Evolutionary conservation across 352 stramenopile genomes (phyloP), one percentile per base, ranked within the genome.

Genomic region (Globisporangium lucens): DNA sequence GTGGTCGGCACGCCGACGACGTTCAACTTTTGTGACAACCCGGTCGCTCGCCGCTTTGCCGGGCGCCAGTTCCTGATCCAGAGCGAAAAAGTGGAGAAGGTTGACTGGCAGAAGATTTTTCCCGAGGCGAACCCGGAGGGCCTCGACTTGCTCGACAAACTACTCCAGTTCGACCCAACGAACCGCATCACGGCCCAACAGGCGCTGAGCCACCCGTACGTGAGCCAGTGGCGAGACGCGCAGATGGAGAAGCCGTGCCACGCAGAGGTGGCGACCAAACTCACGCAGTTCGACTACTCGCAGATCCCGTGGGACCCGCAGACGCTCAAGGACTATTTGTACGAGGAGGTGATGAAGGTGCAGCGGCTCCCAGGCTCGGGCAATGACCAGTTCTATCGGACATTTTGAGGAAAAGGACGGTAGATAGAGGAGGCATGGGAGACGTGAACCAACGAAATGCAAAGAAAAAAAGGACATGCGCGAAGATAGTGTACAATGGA

Each of bases 151-250:
- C 77, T 98, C 7, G 85, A 94, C 68, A 85, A 84, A 43, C 66
- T 98, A 65, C 78, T 98, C 30, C 85, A 93, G 67, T 97, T 98
- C 57, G 88, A 97, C 56, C 90, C 89, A 12, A 83, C 76, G 12
- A 80, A 94, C 35, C 89, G 91, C 35, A 97, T 98, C 71, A 95
- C 89, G 4, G 85, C 87, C 0, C 68, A 71, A 0, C 85, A 98
- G 56, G 91, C 91, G 4, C 71, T 98, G 15, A 72, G 92, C 38
- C 91, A 98, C 58, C 89, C 89, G 55, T 98, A 98, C 67, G 80
- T 98, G 75, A 89, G 80, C 59, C 80, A 86, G 61, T 95, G 88
- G 83, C 83, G 88, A 0, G 82, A 95, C 43, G 27, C 69, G n/a
- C 69, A 76, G 30, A 63, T 94, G 56, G 87, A 95, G 65, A 61